Conservation (phyloP, 2,329 filamentous ascomycete species). For the Herpotrichia juniperi region DNA sequence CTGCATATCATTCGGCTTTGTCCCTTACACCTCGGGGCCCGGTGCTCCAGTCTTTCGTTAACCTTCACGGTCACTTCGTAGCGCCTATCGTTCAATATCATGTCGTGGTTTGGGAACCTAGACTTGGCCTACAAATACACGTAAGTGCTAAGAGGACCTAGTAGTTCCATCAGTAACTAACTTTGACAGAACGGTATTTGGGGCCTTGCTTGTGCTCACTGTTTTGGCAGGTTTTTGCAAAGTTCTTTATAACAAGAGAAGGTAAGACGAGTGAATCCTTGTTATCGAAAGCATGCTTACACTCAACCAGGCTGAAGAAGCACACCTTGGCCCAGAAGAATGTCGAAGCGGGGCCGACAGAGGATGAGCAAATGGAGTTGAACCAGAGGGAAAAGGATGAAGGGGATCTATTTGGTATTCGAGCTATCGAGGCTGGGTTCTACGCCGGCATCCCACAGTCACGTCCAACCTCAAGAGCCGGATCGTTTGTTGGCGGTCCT, state of each 20-base stretch:
- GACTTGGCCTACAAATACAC: conserved; percentile 46
- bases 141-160: conserved; percentile 22
- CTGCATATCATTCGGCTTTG: conserved; percentile 10
- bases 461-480: conserved; percentile 43
- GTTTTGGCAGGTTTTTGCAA: conserved; percentile 42
- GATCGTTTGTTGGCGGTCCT: conserved; percentile 32
- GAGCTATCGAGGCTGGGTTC: conserved; percentile 51
- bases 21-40: conserved; percentile 5
- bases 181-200: conserved; percentile 39
- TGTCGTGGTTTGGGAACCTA: conserved; percentile 42
- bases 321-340: conserved; percentile 27
- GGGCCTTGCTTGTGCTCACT: conserved; percentile 34
- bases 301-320: conserved; percentile 33
- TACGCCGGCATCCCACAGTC: conserved; percentile 48
- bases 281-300: not conserved
- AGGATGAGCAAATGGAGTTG: conserved; percentile 42
- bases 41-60: conserved; percentile 20
- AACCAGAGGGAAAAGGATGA: conserved; percentile 46
- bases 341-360: conserved; percentile 31
- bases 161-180: conserved; percentile 7
- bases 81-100: conserved; percentile 23
- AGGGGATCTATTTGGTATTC: conserved; percentile 47
- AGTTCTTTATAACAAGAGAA: conserved; percentile 41
- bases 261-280: conserved; percentile 28
- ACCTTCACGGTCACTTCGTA: not conserved